Conservation (phyloP, 2,329 filamentous ascomycete genomes). For the Moelleriella libera region DNA sequence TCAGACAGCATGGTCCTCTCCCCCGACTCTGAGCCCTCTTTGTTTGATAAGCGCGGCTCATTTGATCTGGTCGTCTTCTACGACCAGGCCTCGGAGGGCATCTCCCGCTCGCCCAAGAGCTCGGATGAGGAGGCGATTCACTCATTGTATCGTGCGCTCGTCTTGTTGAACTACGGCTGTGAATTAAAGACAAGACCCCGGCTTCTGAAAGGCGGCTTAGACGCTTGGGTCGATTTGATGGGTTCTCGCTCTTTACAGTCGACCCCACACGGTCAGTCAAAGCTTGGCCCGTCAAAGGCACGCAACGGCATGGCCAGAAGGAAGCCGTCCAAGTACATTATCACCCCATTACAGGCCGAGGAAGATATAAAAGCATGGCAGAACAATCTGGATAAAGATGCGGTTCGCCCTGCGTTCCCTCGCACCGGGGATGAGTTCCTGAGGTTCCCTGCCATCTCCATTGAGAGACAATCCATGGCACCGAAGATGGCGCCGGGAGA, state of each 20-base stretch:
- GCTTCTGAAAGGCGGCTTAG: slow-evolving; percentile 66
- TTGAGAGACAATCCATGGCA: slow-evolving; percentile 46
- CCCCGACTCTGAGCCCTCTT: slow-evolving; percentile 56
- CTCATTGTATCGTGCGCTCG: slow-evolving; percentile 64
- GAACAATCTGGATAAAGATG: slow-evolving; percentile 56
- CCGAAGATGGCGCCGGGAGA: slow-evolving; percentile 17
- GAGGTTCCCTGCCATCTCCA: slow-evolving; percentile 60
- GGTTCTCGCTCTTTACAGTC: slow-evolving; percentile 48
- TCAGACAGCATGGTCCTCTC: slow-evolving; percentile 57
- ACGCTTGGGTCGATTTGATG: slow-evolving; percentile 77
- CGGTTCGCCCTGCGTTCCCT: slow-evolving; percentile 39
- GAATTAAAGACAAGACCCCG: slow-evolving; percentile 61
- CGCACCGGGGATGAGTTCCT: slow-evolving; percentile 74
- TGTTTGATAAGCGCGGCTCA: slow-evolving; percentile 58
- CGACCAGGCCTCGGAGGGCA: slow-evolving; percentile 49
- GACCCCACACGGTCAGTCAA: slow-evolving; percentile 18
- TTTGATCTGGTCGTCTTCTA: slow-evolving; percentile 89
- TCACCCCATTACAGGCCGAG: slow-evolving; percentile 61
- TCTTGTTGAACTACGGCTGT: slow-evolving; percentile 70
- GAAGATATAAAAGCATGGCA: slow-evolving; percentile 77
- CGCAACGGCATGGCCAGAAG: slow-evolving; percentile 16
- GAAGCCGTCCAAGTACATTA: slow-evolving; percentile 29
- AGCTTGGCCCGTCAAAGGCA: slow-evolving; percentile 7
- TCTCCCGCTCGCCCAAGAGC: slow-evolving; percentile 24
- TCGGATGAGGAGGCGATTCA: slow-evolving; percentile 42